Evolutionary conservation across 495 filamentous ascomycete species (phyloP).

Genomic region (Tuber microsphaerosporum): DNA sequence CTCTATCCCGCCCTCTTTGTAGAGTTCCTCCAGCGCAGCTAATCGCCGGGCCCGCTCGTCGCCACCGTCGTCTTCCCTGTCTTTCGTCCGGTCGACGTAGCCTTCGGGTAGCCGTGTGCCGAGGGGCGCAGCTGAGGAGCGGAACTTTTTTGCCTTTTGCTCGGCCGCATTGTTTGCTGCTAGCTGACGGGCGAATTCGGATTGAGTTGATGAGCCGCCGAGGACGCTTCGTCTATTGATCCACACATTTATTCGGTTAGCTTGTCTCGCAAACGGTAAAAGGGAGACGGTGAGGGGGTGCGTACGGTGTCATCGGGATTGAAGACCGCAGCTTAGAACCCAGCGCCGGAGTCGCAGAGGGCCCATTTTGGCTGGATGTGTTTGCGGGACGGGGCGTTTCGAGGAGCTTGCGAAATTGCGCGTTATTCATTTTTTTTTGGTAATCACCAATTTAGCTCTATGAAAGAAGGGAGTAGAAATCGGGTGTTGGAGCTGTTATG

Average conservation of each 20-base stretch:
- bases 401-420: conserved; percentile 87
- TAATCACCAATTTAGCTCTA: not conserved
- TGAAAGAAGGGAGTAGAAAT: not conserved
- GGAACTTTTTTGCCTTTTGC: conserved; percentile 61
- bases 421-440: conserved; percentile 75
- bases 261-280: not conserved
- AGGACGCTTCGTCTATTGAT: conserved; percentile 58
- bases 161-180: conserved; percentile 57
- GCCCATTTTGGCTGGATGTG: conserved; percentile 37
- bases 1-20: conserved; percentile 72
- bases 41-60: conserved; percentile 60
- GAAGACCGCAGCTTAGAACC: conserved; percentile 64
- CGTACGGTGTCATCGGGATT: conserved; percentile 82
- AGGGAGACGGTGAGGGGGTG: not conserved
- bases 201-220: conserved; percentile 40
- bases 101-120: conserved; percentile 70
- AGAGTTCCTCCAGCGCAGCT: conserved; percentile 69
- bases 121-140: conserved; percentile 70
- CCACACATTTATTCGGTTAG: conserved; percentile 1
- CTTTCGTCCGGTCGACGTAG: conserved; percentile 74
- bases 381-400: conserved; percentile 45
- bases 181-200: conserved; percentile 78
- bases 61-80: conserved; percentile 50
- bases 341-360: conserved; percentile 46
- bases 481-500: not conserved